Evolutionary conservation across 129 eudicot species (phyloP).

Genomic region (Chrysanthemum makinoi): DNA sequence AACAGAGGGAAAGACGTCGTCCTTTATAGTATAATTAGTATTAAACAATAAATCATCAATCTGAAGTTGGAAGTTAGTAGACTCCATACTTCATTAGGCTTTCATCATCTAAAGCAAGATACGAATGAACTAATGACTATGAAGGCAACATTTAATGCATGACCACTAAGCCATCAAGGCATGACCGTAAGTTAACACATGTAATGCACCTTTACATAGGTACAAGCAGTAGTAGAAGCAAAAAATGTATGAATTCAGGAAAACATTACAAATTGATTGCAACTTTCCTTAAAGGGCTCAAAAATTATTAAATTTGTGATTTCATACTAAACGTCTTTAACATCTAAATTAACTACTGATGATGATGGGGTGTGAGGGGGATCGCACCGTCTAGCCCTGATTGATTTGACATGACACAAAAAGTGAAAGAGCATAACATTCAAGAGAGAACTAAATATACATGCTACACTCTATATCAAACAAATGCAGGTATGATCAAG

Average conservation of each 20-base stretch:
- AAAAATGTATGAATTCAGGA: background rate
- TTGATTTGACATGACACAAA: background rate
- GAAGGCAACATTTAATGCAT: background rate
- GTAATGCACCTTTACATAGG: background rate
- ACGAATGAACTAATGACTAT: background rate
- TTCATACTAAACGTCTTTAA: background rate
- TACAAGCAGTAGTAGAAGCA: background rate
- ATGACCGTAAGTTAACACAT: background rate
- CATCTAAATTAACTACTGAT: too few relatives aligned
- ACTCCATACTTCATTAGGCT: background rate
- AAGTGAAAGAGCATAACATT: slow-evolving; percentile 8
- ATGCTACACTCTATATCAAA: too few relatives aligned
- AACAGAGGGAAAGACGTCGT: background rate
- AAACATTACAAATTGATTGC: background rate
- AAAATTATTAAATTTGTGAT: background rate
- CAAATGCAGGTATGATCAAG: background rate
- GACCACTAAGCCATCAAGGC: background rate
- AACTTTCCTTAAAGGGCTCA: background rate
- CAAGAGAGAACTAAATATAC: background rate
- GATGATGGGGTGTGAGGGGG: too few relatives aligned
- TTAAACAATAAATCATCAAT: background rate
- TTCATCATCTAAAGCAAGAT: background rate
- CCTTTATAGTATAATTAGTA: background rate
- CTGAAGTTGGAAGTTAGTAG: background rate
- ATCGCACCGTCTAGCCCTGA: too few relatives aligned